Base-by-base conservation (phyloP, 495 filamentous ascomycete species). In the Penicillium bovifimosum region DNA sequence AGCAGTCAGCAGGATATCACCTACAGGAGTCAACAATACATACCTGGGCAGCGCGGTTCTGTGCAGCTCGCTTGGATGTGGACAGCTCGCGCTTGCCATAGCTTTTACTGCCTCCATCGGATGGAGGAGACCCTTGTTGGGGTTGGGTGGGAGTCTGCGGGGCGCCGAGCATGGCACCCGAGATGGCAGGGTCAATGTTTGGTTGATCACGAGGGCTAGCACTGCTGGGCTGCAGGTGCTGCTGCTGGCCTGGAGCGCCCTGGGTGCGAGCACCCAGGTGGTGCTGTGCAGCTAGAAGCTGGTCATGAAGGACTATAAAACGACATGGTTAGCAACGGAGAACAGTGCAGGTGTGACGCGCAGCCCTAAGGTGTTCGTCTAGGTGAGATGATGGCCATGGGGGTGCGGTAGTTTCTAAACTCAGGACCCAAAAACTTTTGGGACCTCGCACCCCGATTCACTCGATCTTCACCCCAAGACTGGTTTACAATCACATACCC, bases 11-110 rank as follows among this genome's bases (percentile, higher is more conserved):
- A 38, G 62, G 50, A 38, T 11, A 47, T 33, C 35, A 11, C 16
- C 10, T 40, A 28, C 14, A 32, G n/a, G 26, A 24, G 13, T 43
- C n/a, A 27, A 29, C 38, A 14, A 28, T 52, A 73, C 79, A 41
- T 80, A 96, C 93, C 85, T 98, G 93, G 41, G 93, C 93, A 58
- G 93, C 93, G 60, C 93, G 79, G 63, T 98, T 98, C 68, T 98
- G 93, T 35, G 95, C 93, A 16, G 93, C 93, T 55, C 93, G 85
- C 73, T 98, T 98, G 39, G 89, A 93, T 11, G 89, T 91, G 18
- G 90, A 96, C 42, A 98, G 72, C 71, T 96, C 93, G 38, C 93
- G 80, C 72, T 96, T 96, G 29, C 85, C 85, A 35, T 74, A 76
- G 7, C 71, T 70, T 63, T 80, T 83, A 34, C 73, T 63, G 16